A percentile compares a stretch with the other conserved stretches of the same genome.
Conservation (phyloP, 257 asterid species). For the Eucommia ulmoides region DNA sequence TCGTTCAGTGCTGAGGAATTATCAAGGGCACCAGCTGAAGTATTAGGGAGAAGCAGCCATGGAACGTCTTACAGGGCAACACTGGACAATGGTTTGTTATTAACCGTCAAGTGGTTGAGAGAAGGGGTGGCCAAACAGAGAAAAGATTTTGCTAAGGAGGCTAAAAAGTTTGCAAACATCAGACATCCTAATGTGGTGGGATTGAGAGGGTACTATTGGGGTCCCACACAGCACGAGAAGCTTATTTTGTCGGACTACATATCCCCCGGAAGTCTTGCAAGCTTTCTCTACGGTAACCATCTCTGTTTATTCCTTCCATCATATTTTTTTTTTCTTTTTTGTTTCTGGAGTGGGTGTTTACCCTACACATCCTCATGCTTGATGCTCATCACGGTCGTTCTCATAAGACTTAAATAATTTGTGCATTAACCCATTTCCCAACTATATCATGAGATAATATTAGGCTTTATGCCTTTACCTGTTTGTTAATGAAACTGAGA, state of each 20-base stretch:
- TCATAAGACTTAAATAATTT: too few relatives aligned
- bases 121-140: constrained; percentile 98
- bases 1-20: constrained; percentile 81
- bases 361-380: too few relatives aligned
- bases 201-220: constrained; percentile 97
- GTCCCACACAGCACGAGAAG: constrained; percentile 96
- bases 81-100: constrained; percentile 64
- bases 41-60: constrained; percentile 92
- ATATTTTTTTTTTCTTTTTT: too few relatives aligned
- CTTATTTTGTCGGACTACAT: constrained; percentile 91
- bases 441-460: too few relatives aligned
- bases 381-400: too few relatives aligned
- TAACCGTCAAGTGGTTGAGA: constrained; percentile 96
- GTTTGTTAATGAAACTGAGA: not conserved
- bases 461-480: too few relatives aligned
- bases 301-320: too few relatives aligned
- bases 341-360: too few relatives aligned
- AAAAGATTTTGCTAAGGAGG: constrained; percentile 93
- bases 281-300: constrained; percentile 75
- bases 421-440: too few relatives aligned
- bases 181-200: constrained; percentile 96
- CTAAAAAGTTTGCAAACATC: constrained; percentile 84
- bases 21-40: constrained; percentile 95
- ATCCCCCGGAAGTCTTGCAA: constrained; percentile 88
- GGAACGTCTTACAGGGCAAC: constrained; percentile 91